phyloP scores from a whole-genome alignment of 768 basidiomycete genomes.

The Candolleomyces efflorescens region DNA sequence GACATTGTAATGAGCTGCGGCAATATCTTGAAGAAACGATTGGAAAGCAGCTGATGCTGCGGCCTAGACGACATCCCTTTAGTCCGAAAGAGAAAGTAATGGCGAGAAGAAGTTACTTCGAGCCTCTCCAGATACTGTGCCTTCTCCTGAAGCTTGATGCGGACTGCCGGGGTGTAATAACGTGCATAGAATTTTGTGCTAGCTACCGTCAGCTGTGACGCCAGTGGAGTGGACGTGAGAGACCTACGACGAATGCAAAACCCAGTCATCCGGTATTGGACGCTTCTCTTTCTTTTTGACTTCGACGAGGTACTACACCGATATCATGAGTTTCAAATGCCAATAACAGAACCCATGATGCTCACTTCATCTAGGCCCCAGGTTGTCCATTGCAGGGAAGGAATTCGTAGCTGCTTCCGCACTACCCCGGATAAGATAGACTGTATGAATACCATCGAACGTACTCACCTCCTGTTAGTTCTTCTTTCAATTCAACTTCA shows the following conservation, averaged over 20 bases:
- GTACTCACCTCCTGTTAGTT: conserved; percentile 54
- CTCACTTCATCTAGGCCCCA: conserved; percentile 68
- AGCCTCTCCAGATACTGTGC: conserved; percentile 74
- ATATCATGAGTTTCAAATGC: not conserved
- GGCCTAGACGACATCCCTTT: conserved; percentile 17
- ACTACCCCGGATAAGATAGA: conserved; percentile 35
- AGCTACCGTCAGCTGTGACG: not conserved
- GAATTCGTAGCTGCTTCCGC: conserved; percentile 66
- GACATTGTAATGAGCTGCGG: conserved; percentile 59
- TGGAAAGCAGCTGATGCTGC: conserved; percentile 65
- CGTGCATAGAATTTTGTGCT: conserved; percentile 73
- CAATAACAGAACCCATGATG: not conserved
- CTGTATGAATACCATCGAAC: not conserved
- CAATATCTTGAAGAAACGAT: conserved; percentile 67
- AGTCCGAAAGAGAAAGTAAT: not conserved
- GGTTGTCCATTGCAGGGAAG: conserved; percentile 66
- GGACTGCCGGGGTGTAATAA: conserved; percentile 71
- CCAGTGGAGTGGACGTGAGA: not conserved
- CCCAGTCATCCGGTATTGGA: conserved; percentile 55
- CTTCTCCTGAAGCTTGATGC: conserved; percentile 59
- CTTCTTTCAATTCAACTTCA: conserved; percentile 68
- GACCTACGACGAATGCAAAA: conserved; percentile 57
- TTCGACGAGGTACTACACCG: conserved; percentile 70
- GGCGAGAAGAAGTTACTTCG: conserved; percentile 25
- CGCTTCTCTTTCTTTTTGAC: conserved; percentile 55